Base-by-base conservation (phyloP, 129 eudicot species). In the Tagetes patula region DNA sequence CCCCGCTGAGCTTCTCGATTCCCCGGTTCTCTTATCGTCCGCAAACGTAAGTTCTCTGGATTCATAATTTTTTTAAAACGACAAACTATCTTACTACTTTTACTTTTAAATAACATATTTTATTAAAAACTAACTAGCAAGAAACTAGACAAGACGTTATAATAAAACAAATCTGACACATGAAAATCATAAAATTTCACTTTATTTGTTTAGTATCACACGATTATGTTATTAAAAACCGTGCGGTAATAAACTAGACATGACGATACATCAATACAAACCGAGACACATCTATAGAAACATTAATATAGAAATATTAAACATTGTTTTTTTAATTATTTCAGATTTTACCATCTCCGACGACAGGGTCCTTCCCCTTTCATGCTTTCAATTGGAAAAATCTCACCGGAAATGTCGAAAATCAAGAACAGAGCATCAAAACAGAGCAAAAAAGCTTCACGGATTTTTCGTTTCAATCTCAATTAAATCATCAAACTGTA, bases 291-390 rank as follows among this genome's bases (percentile, higher is more conserved):
- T 20, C 27, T 20, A 20, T 20, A 20, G 27, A 20, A 20, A 20
- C 27, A 20, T 20, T 20, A 20, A 20, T 20, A 20, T 20, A 20
- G 27, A 20, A 20, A 20, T 20, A 8, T 12, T 48, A 48, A 48
- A 8, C 12, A 48, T 11, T 49, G 20, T 2, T 54, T 47, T 32
- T 6, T 5, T 8, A 43, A 50, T 48, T 80, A 10, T 78, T 80
- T 45, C 90, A 92, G 98, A 67, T 92, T 77, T 72, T 92, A 30
- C 88, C 98, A 14, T 92, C 98, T 56, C 98, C 98, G n/a, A 92
- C 98, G 1, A 92, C 98, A 3, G 98, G 98, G 38, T 72, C 88
- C 8, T 87, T 92, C 74, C 87, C 87, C 6, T 82, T 67, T 62
- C 89, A 85, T 27, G 84, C 82, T 27, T 87, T 85, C 32, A 74